Evolutionary conservation across 2,329 filamentous ascomycete species (phyloP), one percentile per base, ranked within the genome.

Genomic region (Fonsecaea multimorphosa): DNA sequence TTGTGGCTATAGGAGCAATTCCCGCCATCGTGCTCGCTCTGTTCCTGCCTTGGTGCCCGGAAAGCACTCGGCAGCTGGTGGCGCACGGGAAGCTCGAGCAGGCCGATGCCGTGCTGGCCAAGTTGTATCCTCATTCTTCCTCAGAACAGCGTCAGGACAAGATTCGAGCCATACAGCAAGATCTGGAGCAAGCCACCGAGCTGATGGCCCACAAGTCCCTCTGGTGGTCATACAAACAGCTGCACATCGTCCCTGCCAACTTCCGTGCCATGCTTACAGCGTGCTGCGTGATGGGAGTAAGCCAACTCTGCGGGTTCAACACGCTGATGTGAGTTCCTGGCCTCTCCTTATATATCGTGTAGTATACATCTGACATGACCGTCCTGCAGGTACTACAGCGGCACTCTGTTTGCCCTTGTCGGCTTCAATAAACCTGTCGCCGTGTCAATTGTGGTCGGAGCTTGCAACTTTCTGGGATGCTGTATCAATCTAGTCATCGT

Each of bases 221-320:
- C 12, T 63, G 61, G 61, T 49, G 67, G 63, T 65, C 73, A 75
- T 6, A 76, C 73, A 81, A 89, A 16, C 67, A 65, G 24, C 56
- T 71, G 14, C 64, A 70, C 27, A 49, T 61, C 38, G 51, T 64
- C 14, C 63, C 68, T 9, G 56, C 70, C 11, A 67, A 68, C 29
- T 46, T 56, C 60, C 86, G 92, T 65, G 93, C 93, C 0, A 77
- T 97, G 74, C 85, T 85, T 0, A 95, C 97, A 74, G 92, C 93
- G 0, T 96, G 93, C 77, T 85, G 95, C 70, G 83, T 97, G 1
- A 93, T 97, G 74, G 92, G 88, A 0, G 80, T 96, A 6, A 93
- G 97, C 78, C 94, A 98, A 76, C 84, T 96, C 0, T 94, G 91
- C 73, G 93, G 91, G 0, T 94, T 95, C 77, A 96, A 96, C 78